Evolutionary conservation across 2,329 filamentous ascomycete genomes (phyloP).

Genomic region (Graphilbum ipis-grandicollis): DNA sequence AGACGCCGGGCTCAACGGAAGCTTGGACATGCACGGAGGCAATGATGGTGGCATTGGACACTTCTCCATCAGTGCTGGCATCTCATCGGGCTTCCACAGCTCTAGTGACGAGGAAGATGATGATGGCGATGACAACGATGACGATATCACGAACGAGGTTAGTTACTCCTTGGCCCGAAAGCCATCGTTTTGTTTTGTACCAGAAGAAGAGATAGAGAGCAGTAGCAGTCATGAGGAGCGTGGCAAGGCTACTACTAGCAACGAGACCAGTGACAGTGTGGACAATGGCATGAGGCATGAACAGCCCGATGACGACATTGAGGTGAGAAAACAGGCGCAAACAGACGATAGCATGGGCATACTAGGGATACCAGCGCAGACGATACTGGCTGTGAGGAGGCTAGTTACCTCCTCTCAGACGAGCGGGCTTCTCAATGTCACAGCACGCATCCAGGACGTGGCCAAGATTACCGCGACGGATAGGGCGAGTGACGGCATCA

Average conservation of each 20-base stretch:
- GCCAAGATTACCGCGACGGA: not conserved
- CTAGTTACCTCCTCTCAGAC: not conserved
- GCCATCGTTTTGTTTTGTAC: too few relatives aligned
- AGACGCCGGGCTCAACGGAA: slow-evolving; percentile 64
- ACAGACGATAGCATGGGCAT: too few relatives aligned
- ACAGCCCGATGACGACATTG: too few relatives aligned
- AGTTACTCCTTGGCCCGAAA: slow-evolving; percentile 18
- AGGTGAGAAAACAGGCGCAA: not conserved
- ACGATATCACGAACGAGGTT: slow-evolving; percentile 54
- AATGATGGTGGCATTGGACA: slow-evolving; percentile 46
- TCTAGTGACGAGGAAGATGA: slow-evolving; percentile 94
- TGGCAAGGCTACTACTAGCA: too few relatives aligned
- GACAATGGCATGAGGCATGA: too few relatives aligned
- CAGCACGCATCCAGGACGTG: not conserved
- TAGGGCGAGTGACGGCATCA: not conserved
- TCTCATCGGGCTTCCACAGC: slow-evolving; percentile 78
- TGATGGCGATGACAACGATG: slow-evolving; percentile 73
- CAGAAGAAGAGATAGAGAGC: too few relatives aligned
- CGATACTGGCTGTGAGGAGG: not conserved
- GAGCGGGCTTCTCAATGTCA: not conserved
- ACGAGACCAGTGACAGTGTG: too few relatives aligned
- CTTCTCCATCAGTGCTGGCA: slow-evolving; percentile 56
- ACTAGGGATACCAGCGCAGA: not conserved
- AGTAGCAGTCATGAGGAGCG: too few relatives aligned
- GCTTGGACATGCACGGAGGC: slow-evolving; percentile 34